phyloP scores from a whole-genome alignment of 176 grass and related monocot genomes.

The Phoenix dactylifera region DNA sequence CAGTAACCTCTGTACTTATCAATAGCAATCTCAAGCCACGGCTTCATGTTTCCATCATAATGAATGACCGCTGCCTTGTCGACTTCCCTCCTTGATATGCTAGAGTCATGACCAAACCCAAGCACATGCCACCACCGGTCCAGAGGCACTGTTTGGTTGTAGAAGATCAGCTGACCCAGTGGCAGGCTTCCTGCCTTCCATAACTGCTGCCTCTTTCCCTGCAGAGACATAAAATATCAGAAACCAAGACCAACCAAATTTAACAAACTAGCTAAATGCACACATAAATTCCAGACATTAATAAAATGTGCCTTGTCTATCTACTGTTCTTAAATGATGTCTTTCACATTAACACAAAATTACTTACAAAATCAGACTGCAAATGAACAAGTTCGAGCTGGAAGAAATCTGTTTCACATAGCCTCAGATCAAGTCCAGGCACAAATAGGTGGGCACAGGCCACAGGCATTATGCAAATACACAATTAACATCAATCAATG shows the following conservation, averaged over 20 bases:
- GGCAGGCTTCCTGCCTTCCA: slow-evolving; percentile 71
- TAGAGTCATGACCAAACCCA: slow-evolving; percentile 45
- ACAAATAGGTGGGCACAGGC: too few species aligned
- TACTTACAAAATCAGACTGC: too few species aligned
- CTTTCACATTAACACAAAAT: too few species aligned
- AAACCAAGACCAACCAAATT: not conserved
- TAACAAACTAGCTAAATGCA: too few species aligned
- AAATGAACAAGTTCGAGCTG: too few species aligned
- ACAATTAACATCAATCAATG: too few species aligned
- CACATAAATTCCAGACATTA: too few species aligned
- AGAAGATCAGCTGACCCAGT: slow-evolving; percentile 73
- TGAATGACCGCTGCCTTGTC: slow-evolving; percentile 53
- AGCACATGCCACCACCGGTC: slow-evolving; percentile 54
- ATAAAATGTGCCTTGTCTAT: too few species aligned
- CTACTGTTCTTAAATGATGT: too few species aligned
- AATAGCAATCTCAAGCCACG: slow-evolving; percentile 72
- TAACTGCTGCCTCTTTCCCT: slow-evolving; percentile 49
- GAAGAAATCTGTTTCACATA: too few species aligned
- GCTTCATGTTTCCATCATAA: slow-evolving; percentile 72
- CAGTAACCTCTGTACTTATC: slow-evolving; percentile 65
- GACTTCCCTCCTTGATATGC: slow-evolving; percentile 18
- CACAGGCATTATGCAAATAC: too few species aligned
- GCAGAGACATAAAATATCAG: slow-evolving; percentile 7
- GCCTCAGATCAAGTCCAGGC: too few species aligned
- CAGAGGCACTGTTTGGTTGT: slow-evolving; percentile 53